Conservation (phyloP, 2,329 filamentous ascomycete genomes). For the Dothistroma pini region DNA sequence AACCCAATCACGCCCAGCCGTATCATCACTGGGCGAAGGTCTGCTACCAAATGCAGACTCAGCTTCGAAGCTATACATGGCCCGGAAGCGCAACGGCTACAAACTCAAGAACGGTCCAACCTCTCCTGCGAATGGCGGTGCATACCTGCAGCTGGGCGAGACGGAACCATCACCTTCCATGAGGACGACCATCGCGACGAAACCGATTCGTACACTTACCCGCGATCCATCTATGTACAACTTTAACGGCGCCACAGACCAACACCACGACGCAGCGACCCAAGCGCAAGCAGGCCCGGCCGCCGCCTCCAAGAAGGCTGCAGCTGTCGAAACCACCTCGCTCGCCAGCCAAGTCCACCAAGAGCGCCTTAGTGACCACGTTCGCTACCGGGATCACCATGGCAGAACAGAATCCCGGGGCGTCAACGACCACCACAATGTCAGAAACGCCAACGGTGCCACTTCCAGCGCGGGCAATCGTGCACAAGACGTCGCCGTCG, state of each 20-base stretch:
- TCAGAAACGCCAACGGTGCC: not conserved
- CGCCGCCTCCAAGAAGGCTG: slow-evolving; percentile 1
- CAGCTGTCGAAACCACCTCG: slow-evolving; percentile 2
- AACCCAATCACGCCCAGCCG: slow-evolving; percentile 10
- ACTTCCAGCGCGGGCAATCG: not conserved
- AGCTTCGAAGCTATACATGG: slow-evolving; percentile 20
- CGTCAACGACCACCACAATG: not conserved
- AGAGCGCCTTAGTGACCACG: slow-evolving; percentile 16
- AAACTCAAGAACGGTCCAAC: slow-evolving; percentile 8
- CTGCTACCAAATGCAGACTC: slow-evolving; percentile 13
- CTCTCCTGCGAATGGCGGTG: slow-evolving; percentile 28
- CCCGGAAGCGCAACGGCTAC: slow-evolving; percentile 15
- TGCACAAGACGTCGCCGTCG: not conserved
- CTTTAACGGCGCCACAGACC: not conserved
- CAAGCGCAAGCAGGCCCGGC: not conserved
- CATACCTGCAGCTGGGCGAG: slow-evolving; percentile 23
- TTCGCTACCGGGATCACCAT: slow-evolving; percentile 27
- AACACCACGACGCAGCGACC: not conserved
- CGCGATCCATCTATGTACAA: not conserved
- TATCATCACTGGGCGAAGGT: slow-evolving; percentile 22
- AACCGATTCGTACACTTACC: not conserved
- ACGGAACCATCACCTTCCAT: slow-evolving; percentile 4
- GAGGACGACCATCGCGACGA: not conserved
- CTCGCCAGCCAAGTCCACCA: slow-evolving; percentile 6
- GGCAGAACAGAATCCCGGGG: slow-evolving; percentile 14